phyloP scores from a whole-genome alignment of 345 rosid genomes.

The Gossypium bickii region DNA sequence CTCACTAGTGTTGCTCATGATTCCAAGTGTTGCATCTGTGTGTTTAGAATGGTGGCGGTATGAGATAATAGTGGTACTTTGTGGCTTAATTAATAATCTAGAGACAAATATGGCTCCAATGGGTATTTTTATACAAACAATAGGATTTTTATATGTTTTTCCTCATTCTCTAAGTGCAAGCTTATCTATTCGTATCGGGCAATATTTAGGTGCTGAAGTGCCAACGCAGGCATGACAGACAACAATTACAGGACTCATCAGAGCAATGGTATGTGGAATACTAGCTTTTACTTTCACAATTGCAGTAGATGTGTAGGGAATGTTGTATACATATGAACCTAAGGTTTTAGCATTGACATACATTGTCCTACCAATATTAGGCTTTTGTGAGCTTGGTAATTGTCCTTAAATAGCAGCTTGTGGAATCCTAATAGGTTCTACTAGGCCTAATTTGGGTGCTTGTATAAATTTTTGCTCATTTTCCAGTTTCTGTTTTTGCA shows the following conservation, averaged over 20 bases:
- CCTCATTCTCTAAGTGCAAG: slow-evolving; percentile 26
- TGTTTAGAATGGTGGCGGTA: slow-evolving; percentile 46
- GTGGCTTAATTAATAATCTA: slow-evolving; percentile 28
- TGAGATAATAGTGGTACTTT: slow-evolving; percentile 32
- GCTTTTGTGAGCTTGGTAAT: slow-evolving; percentile 33
- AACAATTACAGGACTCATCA: slow-evolving; percentile 20
- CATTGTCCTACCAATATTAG: slow-evolving; percentile 29
- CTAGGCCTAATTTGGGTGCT: slow-evolving; percentile 21
- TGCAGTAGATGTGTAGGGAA: slow-evolving; percentile 26
- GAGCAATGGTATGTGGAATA: slow-evolving; percentile 21
- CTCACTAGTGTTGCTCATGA: slow-evolving; percentile 20
- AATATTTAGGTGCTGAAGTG: slow-evolving; percentile 23
- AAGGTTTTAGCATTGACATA: slow-evolving; percentile 26
- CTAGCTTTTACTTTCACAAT: slow-evolving; percentile 18
- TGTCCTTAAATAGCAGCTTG: slow-evolving; percentile 33
- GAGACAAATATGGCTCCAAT: slow-evolving; percentile 29
- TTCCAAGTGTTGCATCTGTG: slow-evolving; percentile 24
- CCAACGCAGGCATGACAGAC: slow-evolving; percentile 17
- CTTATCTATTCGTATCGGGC: slow-evolving; percentile 30
- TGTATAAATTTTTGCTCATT: slow-evolving; percentile 25
- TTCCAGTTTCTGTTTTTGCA: slow-evolving; percentile 19
- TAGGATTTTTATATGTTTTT: slow-evolving; percentile 28
- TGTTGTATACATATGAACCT: slow-evolving; percentile 24
- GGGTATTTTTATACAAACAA: slow-evolving; percentile 34
- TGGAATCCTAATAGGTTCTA: slow-evolving; percentile 28